Evolutionary conservation across 2,329 filamentous ascomycete genomes (phyloP).

Genomic region (Talaromyces sp.): DNA sequence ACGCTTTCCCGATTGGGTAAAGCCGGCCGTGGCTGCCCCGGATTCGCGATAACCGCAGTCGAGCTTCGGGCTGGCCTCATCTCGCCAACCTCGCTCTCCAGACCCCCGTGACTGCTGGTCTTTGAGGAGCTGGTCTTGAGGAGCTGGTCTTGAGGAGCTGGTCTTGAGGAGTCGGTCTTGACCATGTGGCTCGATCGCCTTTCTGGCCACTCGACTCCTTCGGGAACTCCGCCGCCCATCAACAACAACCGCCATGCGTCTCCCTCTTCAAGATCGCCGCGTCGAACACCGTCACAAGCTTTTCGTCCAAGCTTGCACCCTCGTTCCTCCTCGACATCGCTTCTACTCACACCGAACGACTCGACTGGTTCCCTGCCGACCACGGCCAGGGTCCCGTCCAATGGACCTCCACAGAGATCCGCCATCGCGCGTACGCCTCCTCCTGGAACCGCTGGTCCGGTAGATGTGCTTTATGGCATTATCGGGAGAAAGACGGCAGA

Average conservation of each 20-base stretch:
- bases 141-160: background rate
- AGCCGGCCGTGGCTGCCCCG: background rate
- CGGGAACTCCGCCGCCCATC: conserved; percentile 54
- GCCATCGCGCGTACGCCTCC: conserved; percentile 43
- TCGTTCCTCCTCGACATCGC: conserved; percentile 70
- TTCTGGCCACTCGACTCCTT: conserved; percentile 62
- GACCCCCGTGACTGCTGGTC: background rate
- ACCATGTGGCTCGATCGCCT: conserved; percentile 88
- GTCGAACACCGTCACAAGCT: conserved; percentile 63
- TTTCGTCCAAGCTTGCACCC: conserved; percentile 64
- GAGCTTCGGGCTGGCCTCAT: background rate
- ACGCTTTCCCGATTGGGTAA: background rate
- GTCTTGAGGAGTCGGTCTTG: background rate
- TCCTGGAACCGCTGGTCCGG: conserved; percentile 60
- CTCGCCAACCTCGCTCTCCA: background rate
- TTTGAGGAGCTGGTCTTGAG: background rate
- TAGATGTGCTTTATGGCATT: conserved; percentile 62
- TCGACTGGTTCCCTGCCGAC: conserved; percentile 70
- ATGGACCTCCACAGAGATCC: conserved; percentile 64
- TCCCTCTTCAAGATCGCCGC: conserved; percentile 60
- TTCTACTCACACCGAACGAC: conserved; percentile 65
- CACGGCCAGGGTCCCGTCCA: conserved; percentile 53
- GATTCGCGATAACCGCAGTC: background rate
- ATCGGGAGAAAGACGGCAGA: conserved; percentile 39
- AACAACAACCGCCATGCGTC: conserved; percentile 66